Conservation (phyloP, 1,284 basidiomycete species). For the Testicularia cyperi region DNA sequence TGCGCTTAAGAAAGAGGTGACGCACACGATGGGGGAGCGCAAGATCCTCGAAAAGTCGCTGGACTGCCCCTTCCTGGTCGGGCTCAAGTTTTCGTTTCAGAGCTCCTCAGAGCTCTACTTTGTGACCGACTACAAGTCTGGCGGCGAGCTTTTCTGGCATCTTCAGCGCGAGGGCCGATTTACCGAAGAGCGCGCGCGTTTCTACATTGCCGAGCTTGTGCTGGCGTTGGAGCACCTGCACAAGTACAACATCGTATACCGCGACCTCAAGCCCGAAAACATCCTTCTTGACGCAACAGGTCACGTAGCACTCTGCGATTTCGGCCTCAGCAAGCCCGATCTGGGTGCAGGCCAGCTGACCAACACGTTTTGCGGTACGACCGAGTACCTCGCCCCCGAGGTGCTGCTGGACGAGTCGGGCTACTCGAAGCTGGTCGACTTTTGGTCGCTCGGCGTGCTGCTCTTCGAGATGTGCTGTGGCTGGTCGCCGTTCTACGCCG, state of each 20-base stretch:
- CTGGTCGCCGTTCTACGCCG: constrained; percentile 99
- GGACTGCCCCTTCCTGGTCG: constrained; percentile 95
- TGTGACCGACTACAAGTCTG: constrained; percentile 98
- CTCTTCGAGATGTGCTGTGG: constrained; percentile 87
- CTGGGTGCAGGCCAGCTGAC: constrained; percentile 90
- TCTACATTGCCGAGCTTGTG: constrained; percentile 93
- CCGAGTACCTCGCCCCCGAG: constrained; percentile 88
- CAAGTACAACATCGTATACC: constrained; percentile 96
- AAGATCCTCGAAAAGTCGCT: constrained; percentile 94
- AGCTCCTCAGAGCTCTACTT: constrained; percentile 93
- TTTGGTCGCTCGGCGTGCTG: constrained; percentile 82
- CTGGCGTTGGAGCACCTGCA: constrained; percentile 95
- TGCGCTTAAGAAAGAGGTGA: constrained; percentile 97
- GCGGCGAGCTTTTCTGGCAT: constrained; percentile 95
- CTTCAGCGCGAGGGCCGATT: constrained; percentile 95
- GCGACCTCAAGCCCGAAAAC: constrained; percentile 96
- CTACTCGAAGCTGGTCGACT: constrained; percentile 97
- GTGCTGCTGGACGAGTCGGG: constrained; percentile 98
- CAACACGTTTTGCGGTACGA: constrained; percentile 93
- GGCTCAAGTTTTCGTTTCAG: constrained; percentile 98
- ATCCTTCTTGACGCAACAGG: constrained; percentile 96
- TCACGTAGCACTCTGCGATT: constrained; percentile 96
- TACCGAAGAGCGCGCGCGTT: constrained; percentile 86
- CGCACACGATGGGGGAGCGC: constrained; percentile 97
- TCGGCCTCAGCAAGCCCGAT: constrained; percentile 95